Base-by-base conservation (phyloP, 805 yeast species). In the Candida manassasensis region DNA sequence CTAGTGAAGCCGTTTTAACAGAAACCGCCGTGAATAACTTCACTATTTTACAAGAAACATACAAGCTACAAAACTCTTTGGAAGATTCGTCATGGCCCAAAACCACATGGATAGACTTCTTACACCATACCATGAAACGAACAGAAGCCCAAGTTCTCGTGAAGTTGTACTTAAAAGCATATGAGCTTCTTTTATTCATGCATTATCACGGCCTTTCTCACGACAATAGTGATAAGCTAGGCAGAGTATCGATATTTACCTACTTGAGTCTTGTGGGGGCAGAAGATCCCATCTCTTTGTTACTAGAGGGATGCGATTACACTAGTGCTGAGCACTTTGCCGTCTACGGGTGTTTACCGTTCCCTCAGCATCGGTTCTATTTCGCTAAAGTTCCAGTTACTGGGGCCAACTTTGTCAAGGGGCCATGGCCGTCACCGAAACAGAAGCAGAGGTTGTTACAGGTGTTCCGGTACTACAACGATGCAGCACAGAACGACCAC, bases 51-150 rank as follows among this genome's bases (percentile, higher is more conserved):
- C 40, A 41, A 29, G 37, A 47, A 8, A 55, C 69, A 2, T 67
- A 49, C 36, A 36, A 39, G 27, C 40, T 55, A 6, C 66, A 63
- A 24, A 60, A 58, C 35, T 38, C 49, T 7, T 47, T 64, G 24
- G 32, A 40, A 1, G 57, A 55, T 15, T 44, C 54, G 1, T 37
- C 38, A 11, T 63, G 68, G 69, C 69, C 68, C 13, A 62, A 63
- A 29, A 43, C 57, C 6, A 45, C 61, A 18, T 67, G 71, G 71
- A 40, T 57, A 7, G 68, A 62, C 25, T 67, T 52, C 37, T 35
- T 67, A 12, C 51, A 46, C 13, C 34, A 54, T 4, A 48, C 57
- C 19, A 40, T 49, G 32, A 45, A 44, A 16, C 41, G 50, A 27
- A 49, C 59, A 19, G 67, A 59, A 16, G 54, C 61, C 28, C 44